These are phyloP conservation scores for Paulinella micropora DNA, from an alignment of 78 protist genomes.

Conservation along the genomic window DNA sequence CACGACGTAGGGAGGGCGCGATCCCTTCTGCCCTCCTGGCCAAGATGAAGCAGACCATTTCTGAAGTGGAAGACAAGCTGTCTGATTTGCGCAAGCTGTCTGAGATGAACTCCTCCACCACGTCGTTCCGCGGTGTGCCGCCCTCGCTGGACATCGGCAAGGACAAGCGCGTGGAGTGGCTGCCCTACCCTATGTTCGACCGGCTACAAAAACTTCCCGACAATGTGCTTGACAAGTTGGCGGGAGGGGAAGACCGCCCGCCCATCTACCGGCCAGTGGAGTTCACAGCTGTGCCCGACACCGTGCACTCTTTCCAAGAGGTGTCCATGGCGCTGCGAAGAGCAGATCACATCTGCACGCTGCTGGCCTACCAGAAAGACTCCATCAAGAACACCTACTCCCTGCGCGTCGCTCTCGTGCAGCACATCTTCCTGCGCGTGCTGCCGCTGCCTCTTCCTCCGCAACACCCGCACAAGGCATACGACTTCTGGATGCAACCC, in stretches of 20 bases:
- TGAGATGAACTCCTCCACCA: no score
- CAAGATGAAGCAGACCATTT: no score
- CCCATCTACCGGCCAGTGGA: slow-evolving; percentile 16
- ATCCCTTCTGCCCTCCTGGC: no score
- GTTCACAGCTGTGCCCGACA: slow-evolving; percentile 1
- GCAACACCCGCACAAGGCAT: not conserved
- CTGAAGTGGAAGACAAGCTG: no score
- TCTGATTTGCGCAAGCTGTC: no score
- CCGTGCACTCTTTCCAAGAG: not conserved
- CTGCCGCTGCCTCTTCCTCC: slow-evolving; percentile 20
- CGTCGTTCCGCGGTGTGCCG: no score
- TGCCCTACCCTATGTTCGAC: slow-evolving; percentile 15
- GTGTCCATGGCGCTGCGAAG: slow-evolving; percentile 13
- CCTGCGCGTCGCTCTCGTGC: slow-evolving; percentile 1
- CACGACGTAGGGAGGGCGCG: no score
- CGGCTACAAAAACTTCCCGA: not conserved
- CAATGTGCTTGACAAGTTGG: not conserved
- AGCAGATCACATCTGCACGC: slow-evolving; percentile 2
- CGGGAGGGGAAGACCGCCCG: not conserved
- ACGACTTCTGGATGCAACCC: not conserved
- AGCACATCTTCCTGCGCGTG: slow-evolving; percentile 19
- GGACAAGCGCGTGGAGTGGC: no score
- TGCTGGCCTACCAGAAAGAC: slow-evolving; percentile 17
- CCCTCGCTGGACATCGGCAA: no score
- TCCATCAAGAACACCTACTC: not conserved